Conservation (phyloP, 2,329 filamentous ascomycete species). For the Neospermospora avenae region DNA sequence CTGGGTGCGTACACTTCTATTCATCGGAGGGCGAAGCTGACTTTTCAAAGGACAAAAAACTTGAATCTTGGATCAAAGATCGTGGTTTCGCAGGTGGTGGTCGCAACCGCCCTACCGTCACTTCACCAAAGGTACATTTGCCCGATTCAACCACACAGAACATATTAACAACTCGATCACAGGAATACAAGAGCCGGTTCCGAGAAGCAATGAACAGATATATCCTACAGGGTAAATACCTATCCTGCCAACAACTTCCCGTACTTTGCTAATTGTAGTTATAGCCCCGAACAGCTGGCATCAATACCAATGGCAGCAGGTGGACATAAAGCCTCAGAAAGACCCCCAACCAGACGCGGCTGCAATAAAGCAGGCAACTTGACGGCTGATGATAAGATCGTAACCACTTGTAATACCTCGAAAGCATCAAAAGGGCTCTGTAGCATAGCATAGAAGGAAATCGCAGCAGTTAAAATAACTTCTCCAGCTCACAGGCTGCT, state of each 20-base stretch:
- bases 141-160: too few relatives aligned
- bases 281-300: conserved; percentile 14
- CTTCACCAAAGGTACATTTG: conserved; percentile 77
- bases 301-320: conserved; percentile 11
- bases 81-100: conserved; percentile 76
- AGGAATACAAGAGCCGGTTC: conserved; percentile 89
- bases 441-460: neutral
- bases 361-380: neutral
- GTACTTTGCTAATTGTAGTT: neutral
- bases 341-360: neutral
- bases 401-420: neutral
- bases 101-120: conserved; percentile 87
- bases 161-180: neutral
- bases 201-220: conserved; percentile 93
- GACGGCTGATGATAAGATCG: neutral
- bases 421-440: too few relatives aligned
- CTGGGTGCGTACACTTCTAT: conserved; percentile 49
- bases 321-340: conserved; percentile 22
- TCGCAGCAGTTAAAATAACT: neutral
- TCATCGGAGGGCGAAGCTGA: conserved; percentile 4
- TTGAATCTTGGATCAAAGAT: conserved; percentile 99
- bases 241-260: neutral
- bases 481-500: neutral
- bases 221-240: conserved; percentile 39
- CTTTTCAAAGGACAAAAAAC: conserved; percentile 71